Conservation (phyloP, 148 eudicot species). For the Beta vulgaris region DNA sequence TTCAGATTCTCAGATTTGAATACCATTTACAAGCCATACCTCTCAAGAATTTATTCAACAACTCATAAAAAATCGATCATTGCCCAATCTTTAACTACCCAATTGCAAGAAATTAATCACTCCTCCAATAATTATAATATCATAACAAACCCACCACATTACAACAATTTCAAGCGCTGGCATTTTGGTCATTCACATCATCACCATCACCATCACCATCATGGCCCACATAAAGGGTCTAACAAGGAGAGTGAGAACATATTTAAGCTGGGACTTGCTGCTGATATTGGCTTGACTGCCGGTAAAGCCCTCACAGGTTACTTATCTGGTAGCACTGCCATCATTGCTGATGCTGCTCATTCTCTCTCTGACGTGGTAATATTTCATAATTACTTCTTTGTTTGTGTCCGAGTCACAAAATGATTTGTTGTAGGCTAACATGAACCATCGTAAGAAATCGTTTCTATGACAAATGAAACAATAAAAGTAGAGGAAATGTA, state of each 20-base stretch:
- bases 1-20: conserved; percentile 37
- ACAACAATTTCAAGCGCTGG: conserved; percentile 51
- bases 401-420: too few relatives aligned
- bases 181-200: conserved; percentile 70
- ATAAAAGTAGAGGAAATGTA: too few relatives aligned
- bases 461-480: too few relatives aligned
- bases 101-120: conserved; percentile 26
- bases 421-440: too few relatives aligned
- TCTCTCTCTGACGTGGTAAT: conserved; percentile 95
- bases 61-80: conserved; percentile 16
- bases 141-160: conserved; percentile 32
- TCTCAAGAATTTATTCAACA: conserved; percentile 25
- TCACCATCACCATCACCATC: conserved; percentile 32
- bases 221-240: conserved; percentile 10
- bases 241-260: conserved; percentile 61
- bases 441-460: too few relatives aligned
- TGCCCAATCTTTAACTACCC: conserved; percentile 31
- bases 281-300: conserved; percentile 73
- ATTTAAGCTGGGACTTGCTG: conserved; percentile 80
- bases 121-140: not conserved
- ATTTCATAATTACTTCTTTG: too few relatives aligned
- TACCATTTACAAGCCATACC: conserved; percentile 28
- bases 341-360: conserved; percentile 97
- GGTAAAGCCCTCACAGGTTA: conserved; percentile 88
- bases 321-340: conserved; percentile 86